phyloP scores from a whole-genome alignment of 139 green algal genomes.

The Auxenochlorella protothecoides region DNA sequence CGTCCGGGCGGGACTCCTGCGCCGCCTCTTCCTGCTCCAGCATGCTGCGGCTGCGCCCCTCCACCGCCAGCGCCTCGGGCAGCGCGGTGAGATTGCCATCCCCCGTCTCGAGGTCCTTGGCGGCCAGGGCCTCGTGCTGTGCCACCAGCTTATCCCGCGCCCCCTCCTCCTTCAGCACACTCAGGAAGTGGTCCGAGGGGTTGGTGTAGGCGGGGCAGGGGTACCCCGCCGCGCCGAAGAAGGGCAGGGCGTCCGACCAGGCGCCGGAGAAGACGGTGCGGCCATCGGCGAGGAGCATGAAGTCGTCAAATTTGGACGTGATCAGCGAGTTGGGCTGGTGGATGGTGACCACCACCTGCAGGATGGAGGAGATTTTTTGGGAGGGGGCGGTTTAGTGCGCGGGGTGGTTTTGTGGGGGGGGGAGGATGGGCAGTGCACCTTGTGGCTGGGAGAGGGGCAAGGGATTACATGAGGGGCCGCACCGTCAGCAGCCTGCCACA shows the following conservation, averaged over 20 bases:
- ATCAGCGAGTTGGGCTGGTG: conserved; percentile 65
- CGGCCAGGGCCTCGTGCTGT: neutral
- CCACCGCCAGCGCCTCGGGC: neutral
- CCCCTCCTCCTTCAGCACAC: conserved; percentile 10
- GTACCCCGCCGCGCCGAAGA: conserved; percentile 39
- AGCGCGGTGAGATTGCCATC: neutral
- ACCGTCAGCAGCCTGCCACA: too few species aligned
- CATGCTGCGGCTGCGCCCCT: neutral
- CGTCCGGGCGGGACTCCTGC: neutral
- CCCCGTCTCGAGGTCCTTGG: neutral
- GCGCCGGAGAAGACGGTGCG: conserved; percentile 41
- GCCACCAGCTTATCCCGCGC: neutral
- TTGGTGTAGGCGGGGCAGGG: conserved; percentile 45
- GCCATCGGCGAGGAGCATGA: conserved; percentile 56
- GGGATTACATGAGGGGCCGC: too few species aligned
- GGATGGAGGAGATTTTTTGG: neutral
- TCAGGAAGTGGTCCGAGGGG: conserved; percentile 50
- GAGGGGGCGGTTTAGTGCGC: too few species aligned
- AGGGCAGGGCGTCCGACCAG: conserved; percentile 38
- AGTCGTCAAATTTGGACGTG: conserved; percentile 59
- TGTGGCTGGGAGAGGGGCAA: too few species aligned
- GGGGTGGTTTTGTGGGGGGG: too few species aligned
- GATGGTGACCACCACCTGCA: conserved; percentile 48
- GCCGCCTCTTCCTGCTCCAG: neutral
- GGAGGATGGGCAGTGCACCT: too few species aligned